Percentiles rank a stretch among this genome's conserved stretches.
phyloP scores from a whole-genome alignment of 176 grass and related monocot species.

The Phoenix roebelenii region DNA sequence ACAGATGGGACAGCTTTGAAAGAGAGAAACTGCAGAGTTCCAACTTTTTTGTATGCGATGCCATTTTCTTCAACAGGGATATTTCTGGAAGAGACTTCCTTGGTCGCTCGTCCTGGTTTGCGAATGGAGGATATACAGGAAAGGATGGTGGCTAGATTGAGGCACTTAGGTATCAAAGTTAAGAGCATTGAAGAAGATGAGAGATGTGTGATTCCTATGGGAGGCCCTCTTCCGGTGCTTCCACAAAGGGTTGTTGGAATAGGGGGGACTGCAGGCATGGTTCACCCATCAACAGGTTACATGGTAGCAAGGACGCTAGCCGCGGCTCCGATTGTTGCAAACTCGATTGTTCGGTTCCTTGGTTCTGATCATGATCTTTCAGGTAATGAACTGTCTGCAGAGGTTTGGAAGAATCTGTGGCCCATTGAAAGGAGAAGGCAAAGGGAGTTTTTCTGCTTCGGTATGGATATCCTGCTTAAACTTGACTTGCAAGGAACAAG shows the following conservation, averaged over 20 bases:
- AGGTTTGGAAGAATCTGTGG: conserved; percentile 91
- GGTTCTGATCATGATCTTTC: conserved; percentile 23
- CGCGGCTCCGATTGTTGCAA: conserved; percentile 65
- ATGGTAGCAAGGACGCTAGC: conserved; percentile 95
- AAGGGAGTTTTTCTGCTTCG: conserved; percentile 98
- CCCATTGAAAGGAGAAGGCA: conserved; percentile 57
- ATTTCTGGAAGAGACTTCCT: conserved; percentile 92
- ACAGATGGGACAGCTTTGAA: conserved; percentile 32
- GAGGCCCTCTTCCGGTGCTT: conserved; percentile 69
- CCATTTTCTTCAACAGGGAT: conserved; percentile 78
- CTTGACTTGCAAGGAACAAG: conserved; percentile 76
- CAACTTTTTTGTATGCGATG: conserved; percentile 97
- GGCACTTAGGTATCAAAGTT: conserved; percentile 71
- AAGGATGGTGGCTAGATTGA: conserved; percentile 73
- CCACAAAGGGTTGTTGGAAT: conserved; percentile 92
- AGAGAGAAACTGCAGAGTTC: conserved; percentile 51
- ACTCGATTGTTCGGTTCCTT: conserved; percentile 69
- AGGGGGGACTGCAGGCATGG: conserved; percentile 93
- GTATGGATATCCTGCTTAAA: conserved; percentile 96
- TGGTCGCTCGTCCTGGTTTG: conserved; percentile 78
- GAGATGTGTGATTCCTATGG: conserved; percentile 87
- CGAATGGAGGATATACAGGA: conserved; percentile 94
- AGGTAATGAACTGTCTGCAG: conserved; percentile 40
- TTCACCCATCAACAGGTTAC: conserved; percentile 92
- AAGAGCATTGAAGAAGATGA: conserved; percentile 89